Percentiles rank a stretch among this genome's conserved stretches.
These are phyloP conservation scores for Aspergillus affinis DNA, from an alignment of 495 filamentous ascomycete species.

Conservation along the genomic window DNA sequence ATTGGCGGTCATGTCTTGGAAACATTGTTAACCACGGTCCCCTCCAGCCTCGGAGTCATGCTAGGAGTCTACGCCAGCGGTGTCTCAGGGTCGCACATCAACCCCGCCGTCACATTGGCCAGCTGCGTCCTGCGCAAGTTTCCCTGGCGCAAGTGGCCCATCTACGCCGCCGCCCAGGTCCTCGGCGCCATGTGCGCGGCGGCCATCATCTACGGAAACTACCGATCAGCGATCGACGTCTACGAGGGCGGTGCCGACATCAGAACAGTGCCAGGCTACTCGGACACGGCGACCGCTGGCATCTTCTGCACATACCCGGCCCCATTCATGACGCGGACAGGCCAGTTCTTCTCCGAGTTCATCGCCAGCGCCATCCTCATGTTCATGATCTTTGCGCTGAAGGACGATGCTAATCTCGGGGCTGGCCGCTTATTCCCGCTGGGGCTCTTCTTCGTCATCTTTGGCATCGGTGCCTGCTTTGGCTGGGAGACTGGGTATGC, in stretches of 20 bases:
- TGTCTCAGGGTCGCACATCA: constrained; percentile 60
- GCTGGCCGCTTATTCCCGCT: constrained; percentile 53
- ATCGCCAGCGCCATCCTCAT: constrained; percentile 60
- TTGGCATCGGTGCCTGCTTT: constrained; percentile 66
- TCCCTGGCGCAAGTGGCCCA: constrained; percentile 59
- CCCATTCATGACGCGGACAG: constrained; percentile 56
- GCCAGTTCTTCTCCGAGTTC: constrained; percentile 65
- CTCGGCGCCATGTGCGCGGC: constrained; percentile 56
- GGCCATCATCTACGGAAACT: constrained; percentile 57
- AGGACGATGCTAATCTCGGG: constrained; percentile 56
- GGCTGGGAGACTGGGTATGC: constrained; percentile 71
- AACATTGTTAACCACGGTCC: constrained; percentile 9
- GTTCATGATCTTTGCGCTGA: constrained; percentile 67
- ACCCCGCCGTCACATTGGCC: constrained; percentile 64
- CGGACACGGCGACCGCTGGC: constrained; percentile 56
- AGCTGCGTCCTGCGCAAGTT: constrained; percentile 62
- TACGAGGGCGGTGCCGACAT: constrained; percentile 55
- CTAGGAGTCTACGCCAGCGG: constrained; percentile 64
- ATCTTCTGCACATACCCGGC: constrained; percentile 69
- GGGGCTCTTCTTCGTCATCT: constrained; percentile 62
- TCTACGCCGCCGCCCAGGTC: constrained; percentile 53
- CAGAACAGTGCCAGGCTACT: constrained; percentile 57
- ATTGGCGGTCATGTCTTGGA: not conserved
- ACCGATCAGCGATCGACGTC: constrained; percentile 52
- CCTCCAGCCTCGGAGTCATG: constrained; percentile 55